Evolutionary conservation across 139 green algal species (phyloP).

Genomic region (Ettlia oleoabundans): DNA sequence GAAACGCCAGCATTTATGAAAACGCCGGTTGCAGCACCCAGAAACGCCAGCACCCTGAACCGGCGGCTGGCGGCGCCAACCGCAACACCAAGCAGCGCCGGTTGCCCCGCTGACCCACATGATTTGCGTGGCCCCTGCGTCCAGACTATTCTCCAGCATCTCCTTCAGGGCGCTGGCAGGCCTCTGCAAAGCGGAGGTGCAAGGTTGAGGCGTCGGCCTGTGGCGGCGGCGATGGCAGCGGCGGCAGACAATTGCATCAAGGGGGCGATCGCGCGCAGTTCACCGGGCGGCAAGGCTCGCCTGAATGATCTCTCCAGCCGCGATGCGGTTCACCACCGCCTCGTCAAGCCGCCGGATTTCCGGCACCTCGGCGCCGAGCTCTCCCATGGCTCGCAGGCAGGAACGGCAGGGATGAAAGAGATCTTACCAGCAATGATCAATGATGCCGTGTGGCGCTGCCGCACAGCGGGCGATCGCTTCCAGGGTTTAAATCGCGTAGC

Average conservation of each 20-base stretch:
- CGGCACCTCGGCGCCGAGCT: too few species aligned
- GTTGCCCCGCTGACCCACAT: neutral
- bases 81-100: neutral
- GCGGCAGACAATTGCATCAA: neutral
- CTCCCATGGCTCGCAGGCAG: too few species aligned
- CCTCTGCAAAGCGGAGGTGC: constrained; percentile 56
- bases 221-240: neutral
- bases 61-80: neutral
- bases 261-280: too few species aligned
- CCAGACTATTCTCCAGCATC: constrained; percentile 97
- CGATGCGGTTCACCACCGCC: constrained; percentile 93
- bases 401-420: too few species aligned
- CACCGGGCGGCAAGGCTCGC: too few species aligned
- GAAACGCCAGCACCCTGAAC: too few species aligned
- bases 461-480: too few species aligned
- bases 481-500: too few species aligned
- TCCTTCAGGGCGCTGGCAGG: constrained; percentile 95
- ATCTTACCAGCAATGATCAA: too few species aligned
- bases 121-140: constrained; percentile 71
- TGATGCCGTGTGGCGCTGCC: too few species aligned
- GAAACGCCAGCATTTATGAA: too few species aligned
- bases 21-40: neutral
- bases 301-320: constrained; percentile 94
- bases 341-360: constrained; percentile 66
- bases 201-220: too few species aligned